These are phyloP conservation scores for Globisporangium yorkense DNA, from an alignment of 352 stramenopile species.

Conservation along the genomic window DNA sequence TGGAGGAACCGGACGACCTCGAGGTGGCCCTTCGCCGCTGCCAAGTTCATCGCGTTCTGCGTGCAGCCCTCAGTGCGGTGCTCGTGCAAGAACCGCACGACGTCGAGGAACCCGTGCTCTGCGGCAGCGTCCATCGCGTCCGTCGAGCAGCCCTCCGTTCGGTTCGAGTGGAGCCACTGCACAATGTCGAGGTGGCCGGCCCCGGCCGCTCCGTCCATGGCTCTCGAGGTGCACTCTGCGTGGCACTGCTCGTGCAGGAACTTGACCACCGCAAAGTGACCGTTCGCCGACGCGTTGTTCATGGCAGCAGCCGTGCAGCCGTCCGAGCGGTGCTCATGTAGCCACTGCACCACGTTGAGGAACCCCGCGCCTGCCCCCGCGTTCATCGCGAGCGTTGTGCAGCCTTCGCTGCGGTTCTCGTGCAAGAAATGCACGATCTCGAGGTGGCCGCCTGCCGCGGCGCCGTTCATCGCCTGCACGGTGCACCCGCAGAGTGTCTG, in stretches of 20 bases:
- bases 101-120: constrained; percentile 2
- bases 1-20: constrained; percentile 5
- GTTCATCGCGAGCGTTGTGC: constrained; percentile 16
- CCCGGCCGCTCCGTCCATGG: constrained; percentile 1
- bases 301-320: constrained; percentile 7
- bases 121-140: constrained; percentile 4
- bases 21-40: constrained; percentile 1
- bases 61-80: not conserved
- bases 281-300: constrained; percentile 4
- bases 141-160: constrained; percentile 4
- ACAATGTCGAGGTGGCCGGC: constrained; percentile 4
- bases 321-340: constrained; percentile 2
- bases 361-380: not conserved
- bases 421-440: constrained; percentile 33
- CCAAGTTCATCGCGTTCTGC: constrained; percentile 3
- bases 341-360: constrained; percentile 6
- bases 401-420: constrained; percentile 14
- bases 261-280: constrained; percentile 1
- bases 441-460: constrained; percentile 29
- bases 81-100: constrained; percentile 6
- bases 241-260: constrained; percentile 2
- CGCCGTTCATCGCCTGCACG: constrained; percentile 17
- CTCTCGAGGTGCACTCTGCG: constrained; percentile 1
- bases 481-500: not conserved
- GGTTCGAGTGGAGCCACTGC: constrained; percentile 3